Conservation (phyloP, 129 eudicot species). For the sunflower (Helianthus annuus) region DNA sequence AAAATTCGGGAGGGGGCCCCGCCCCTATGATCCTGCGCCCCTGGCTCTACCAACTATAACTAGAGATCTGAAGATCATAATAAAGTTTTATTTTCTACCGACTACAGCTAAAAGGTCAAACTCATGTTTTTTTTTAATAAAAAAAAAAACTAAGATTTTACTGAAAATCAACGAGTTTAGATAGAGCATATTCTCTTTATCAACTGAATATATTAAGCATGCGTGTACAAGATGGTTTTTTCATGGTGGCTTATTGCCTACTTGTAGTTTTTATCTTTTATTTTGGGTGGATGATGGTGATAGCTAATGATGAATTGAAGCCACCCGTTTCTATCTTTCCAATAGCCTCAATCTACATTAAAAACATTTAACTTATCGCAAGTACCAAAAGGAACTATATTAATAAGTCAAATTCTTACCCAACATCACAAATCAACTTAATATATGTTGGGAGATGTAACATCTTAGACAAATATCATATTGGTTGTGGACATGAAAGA, state of each 20-base stretch:
- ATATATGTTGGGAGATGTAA: too few species aligned
- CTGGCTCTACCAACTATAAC: too few species aligned
- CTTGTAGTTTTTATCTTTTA: neutral
- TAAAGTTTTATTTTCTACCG: too few species aligned
- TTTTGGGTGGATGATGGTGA: neutral
- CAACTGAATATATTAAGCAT: neutral
- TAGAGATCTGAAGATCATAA: too few species aligned
- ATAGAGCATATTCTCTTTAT: slow-evolving; percentile 13
- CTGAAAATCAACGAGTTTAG: too few species aligned
- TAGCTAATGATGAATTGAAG: neutral
- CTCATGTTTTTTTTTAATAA: too few species aligned
- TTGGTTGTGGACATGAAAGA: too few species aligned
- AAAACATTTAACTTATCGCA: neutral
- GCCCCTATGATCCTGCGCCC: too few species aligned
- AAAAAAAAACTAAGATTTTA: slow-evolving; percentile 6
- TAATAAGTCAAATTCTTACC: neutral
- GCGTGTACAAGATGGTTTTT: neutral
- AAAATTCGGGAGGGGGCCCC: too few species aligned
- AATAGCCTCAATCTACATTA: neutral
- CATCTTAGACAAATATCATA: too few species aligned
- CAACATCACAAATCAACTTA: too few species aligned
- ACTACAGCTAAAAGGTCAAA: too few species aligned
- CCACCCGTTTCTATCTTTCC: neutral
- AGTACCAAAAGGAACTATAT: neutral
- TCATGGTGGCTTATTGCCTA: neutral